A percentile compares a stretch with the other conserved stretches of the same genome.
Conservation (phyloP, 345 rosid genomes). For the Combretum micranthum region DNA sequence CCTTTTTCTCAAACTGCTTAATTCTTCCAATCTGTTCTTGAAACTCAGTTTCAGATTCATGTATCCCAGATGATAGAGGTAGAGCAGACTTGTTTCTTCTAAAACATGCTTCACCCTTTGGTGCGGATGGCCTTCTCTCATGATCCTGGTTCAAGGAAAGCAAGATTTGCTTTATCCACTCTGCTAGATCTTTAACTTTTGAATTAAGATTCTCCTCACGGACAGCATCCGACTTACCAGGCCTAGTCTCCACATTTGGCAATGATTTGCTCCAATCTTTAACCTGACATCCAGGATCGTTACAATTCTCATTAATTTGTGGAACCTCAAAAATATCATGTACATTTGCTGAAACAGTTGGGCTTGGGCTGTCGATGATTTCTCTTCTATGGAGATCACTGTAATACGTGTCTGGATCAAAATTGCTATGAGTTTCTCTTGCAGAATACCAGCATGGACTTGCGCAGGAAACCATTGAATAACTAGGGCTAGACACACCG, state of each 20-base stretch:
- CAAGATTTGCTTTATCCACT: constrained; percentile 28
- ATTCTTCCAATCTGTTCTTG: constrained; percentile 31
- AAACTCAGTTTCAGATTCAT: constrained; percentile 15
- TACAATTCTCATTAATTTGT: constrained; percentile 14
- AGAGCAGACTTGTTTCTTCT: constrained; percentile 12
- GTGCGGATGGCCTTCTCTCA: constrained; percentile 19
- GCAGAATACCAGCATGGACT: constrained; percentile 18
- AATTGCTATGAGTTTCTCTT: constrained; percentile 13
- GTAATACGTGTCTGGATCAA: constrained; percentile 25
- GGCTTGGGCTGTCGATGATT: constrained; percentile 11
- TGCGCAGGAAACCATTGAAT: constrained; percentile 21
- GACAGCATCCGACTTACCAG: constrained; percentile 24
- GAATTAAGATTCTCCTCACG: constrained; percentile 11
- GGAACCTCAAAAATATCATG: constrained; percentile 75
- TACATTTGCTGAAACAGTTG: constrained; percentile 23
- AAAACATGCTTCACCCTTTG: constrained; percentile 12
- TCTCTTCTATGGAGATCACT: constrained; percentile 17
- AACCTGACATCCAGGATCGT: constrained; percentile 3
- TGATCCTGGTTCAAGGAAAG: constrained; percentile 12
- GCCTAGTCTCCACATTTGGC: constrained; percentile 25
- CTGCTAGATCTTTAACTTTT: constrained; percentile 13
- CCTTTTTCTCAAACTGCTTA: constrained; percentile 40
- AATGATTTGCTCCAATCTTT: constrained; percentile 11
- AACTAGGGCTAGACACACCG: constrained; percentile 31
- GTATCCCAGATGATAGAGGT: background rate